Base-by-base conservation (phyloP, 495 filamentous ascomycete species). In the Ramalina intermedia region DNA sequence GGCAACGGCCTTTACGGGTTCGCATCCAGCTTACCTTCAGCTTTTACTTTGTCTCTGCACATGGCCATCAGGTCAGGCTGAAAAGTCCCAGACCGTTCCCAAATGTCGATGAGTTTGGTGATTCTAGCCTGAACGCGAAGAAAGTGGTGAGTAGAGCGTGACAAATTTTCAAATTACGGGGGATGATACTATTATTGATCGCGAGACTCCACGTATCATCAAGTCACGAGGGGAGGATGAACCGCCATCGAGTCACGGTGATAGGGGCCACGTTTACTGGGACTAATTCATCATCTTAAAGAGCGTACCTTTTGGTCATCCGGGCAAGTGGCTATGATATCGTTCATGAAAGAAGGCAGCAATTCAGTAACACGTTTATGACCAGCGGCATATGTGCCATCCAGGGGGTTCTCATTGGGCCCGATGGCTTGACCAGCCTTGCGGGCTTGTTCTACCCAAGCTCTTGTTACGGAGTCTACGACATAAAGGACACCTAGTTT, bases 401-500 rank as follows among this genome's bases (percentile, higher is more conserved):
- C 85, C 51, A 77, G 74, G 49, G 87, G 84, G 6, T 47, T 27
- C 21, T 47, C 44, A 59, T 76, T 70, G 57, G 73, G 76, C 61
- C 81, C 84, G 60, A 87, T 72, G 49, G 80, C 71, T 64, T 96
- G 87, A 52, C 85, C 85, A 52, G 81, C 75, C 55, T 79, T 79
- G 66, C 86, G 88, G 54, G 91, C 93, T 64, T 85, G 82, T 65
- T 98, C 89, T 77, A 94, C 78, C 88, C 93, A 98, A 69, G 89
- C 87, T 68, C 91, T 85, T 64, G 87, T 88, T 81, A 98, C 88
- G 75, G 89, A 94, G 76, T 98, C 93, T 93, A 98, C 86, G 71
- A 96, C 88, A 81, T 98, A 98, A 71, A 98, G 81, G 61, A 96
- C 88, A 66, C 91, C 91, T 71, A 98, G 73, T 71, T 98, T 98